Evolutionary conservation across 148 eudicot species (phyloP).

Genomic region (Rhododendron vialii): DNA sequence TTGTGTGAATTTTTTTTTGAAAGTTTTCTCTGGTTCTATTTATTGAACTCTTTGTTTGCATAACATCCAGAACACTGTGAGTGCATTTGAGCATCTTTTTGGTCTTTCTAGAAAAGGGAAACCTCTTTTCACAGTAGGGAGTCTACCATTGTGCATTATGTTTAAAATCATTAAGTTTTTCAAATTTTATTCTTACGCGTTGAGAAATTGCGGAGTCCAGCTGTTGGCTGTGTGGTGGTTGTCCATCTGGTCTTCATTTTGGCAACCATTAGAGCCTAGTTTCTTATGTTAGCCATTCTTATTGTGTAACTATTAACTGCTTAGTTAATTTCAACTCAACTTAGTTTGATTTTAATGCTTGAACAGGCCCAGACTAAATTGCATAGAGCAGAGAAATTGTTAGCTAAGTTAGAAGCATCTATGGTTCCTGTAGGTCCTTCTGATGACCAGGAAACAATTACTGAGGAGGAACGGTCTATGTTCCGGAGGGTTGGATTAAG

Average conservation of each 20-base stretch:
- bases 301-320: background rate
- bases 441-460: constrained; percentile 92
- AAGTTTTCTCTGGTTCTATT: background rate
- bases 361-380: constrained; percentile 79
- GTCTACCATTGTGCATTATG: background rate
- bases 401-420: constrained; percentile 75
- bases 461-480: constrained; percentile 89
- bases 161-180: no score
- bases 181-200: background rate
- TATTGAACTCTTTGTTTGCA: background rate
- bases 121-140: background rate
- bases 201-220: background rate
- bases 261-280: background rate
- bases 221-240: background rate
- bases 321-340: background rate
- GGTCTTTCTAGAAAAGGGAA: background rate
- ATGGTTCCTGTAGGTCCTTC: constrained; percentile 84
- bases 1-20: background rate
- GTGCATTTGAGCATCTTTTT: background rate
- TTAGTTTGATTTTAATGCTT: constrained; percentile 17
- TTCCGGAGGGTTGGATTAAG: constrained; percentile 79
- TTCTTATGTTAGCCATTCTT: background rate
- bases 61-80: background rate
- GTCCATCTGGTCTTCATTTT: background rate
- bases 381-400: constrained; percentile 71